Evolutionary conservation across 2,329 filamentous ascomycete genomes (phyloP).

Genomic region (Talaromyces islandicus): DNA sequence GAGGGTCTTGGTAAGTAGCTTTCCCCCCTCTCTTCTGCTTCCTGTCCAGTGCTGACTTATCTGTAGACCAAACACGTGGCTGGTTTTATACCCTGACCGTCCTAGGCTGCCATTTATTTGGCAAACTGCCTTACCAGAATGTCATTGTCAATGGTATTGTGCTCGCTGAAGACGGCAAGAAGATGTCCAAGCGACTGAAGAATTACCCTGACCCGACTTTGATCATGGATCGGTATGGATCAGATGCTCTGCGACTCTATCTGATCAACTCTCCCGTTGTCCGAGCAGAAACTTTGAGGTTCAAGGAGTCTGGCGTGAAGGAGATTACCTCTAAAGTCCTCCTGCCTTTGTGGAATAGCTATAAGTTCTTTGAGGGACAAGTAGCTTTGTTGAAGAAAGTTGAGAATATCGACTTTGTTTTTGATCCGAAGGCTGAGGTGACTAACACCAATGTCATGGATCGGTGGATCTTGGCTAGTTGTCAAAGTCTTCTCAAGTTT

Average conservation of each 20-base stretch:
- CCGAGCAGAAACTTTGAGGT: conserved; percentile 79
- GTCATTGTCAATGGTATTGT: conserved; percentile 96
- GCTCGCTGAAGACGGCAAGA: conserved; percentile 89
- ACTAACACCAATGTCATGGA: conserved; percentile 87
- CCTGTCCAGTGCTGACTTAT: background rate
- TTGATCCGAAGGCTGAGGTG: conserved; percentile 59
- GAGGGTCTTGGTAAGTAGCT: conserved; percentile 57
- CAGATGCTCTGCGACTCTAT: conserved; percentile 88
- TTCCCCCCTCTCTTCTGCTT: background rate
- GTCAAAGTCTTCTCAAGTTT: conserved; percentile 83
- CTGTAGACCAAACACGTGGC: conserved; percentile 80
- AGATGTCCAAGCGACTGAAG: conserved; percentile 96
- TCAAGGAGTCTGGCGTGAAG: conserved; percentile 89
- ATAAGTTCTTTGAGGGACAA: conserved; percentile 92
- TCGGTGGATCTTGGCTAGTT: conserved; percentile 87
- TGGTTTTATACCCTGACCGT: conserved; percentile 96
- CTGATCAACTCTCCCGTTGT: conserved; percentile 96
- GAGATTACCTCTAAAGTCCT: conserved; percentile 91
- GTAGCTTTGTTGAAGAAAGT: conserved; percentile 81
- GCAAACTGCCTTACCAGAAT: conserved; percentile 82
- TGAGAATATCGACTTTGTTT: conserved; percentile 68
- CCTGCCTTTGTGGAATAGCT: conserved; percentile 90
- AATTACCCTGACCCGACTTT: conserved; percentile 87
- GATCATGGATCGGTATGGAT: conserved; percentile 82
- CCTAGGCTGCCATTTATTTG: conserved; percentile 81